Percentiles rank a stretch among this genome's conserved stretches.
phyloP scores from a whole-genome alignment of 2,329 filamentous ascomycete species.

The Trichophaea hybrida region DNA sequence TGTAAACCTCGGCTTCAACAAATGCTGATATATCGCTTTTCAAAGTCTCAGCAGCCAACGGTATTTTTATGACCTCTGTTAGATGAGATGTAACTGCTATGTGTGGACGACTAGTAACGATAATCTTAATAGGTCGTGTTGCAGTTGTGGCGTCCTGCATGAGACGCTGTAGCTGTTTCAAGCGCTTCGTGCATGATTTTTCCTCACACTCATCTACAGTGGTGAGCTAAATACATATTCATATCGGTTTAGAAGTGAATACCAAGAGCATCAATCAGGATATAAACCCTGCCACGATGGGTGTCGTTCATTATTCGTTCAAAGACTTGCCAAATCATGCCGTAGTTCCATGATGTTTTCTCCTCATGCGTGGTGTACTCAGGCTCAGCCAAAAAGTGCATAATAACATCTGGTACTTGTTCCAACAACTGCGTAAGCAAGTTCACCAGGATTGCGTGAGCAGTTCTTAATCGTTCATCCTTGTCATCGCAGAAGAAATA shows the following conservation, averaged over 20 bases:
- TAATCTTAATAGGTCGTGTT: neutral
- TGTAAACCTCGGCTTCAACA: neutral
- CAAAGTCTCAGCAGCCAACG: constrained; percentile 3
- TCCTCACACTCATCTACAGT: constrained; percentile 10
- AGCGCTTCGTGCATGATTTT: neutral
- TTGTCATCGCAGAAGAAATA: constrained; percentile 14
- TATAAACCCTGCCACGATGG: neutral
- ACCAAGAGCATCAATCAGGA: constrained; percentile 6
- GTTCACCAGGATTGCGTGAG: constrained; percentile 3
- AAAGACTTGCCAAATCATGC: constrained; percentile 9
- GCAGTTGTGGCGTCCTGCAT: neutral
- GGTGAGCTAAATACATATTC: neutral
- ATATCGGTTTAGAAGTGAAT: neutral
- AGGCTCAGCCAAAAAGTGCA: neutral
- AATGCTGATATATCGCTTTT: constrained; percentile 5
- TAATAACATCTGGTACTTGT: neutral
- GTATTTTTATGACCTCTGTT: neutral
- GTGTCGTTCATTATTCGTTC: constrained; percentile 4
- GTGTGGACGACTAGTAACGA: constrained; percentile 7
- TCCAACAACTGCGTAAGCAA: constrained; percentile 3
- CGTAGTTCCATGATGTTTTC: constrained; percentile 5
- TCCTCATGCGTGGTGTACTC: neutral
- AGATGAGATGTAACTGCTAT: neutral
- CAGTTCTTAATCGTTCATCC: constrained; percentile 5
- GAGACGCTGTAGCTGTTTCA: neutral